Evolutionary conservation across 768 basidiomycete genomes (phyloP).

Genomic region (Tricholoma hemisulphureum): DNA sequence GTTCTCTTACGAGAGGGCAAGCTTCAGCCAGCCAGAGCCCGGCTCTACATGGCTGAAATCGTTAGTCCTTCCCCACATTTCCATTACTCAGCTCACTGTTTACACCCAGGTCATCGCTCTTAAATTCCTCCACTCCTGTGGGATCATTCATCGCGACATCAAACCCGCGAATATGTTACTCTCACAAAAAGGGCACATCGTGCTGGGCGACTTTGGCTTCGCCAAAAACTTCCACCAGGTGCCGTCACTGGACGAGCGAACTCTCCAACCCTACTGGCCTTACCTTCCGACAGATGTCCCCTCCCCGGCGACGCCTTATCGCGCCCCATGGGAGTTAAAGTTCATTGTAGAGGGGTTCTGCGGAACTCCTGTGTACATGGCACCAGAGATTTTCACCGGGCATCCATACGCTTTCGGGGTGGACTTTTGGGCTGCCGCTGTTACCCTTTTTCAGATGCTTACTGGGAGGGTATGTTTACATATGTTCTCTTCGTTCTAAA

Average conservation of each 20-base stretch:
- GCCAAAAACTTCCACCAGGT: slow-evolving; percentile 4
- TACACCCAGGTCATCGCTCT: slow-evolving; percentile 6
- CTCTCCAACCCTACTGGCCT: not conserved
- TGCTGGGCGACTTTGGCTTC: slow-evolving; percentile 11
- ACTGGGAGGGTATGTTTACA: slow-evolving; percentile 6
- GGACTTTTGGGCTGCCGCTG: slow-evolving; percentile 14
- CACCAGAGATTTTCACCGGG: slow-evolving; percentile 9
- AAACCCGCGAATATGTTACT: slow-evolving; percentile 14
- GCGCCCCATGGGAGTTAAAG: not conserved
- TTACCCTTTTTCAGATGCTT: slow-evolving; percentile 13
- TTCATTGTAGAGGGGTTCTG: slow-evolving; percentile 3
- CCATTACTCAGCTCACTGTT: not conserved
- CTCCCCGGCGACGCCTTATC: not conserved
- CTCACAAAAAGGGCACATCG: slow-evolving; percentile 10
- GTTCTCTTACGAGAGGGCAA: slow-evolving; percentile 1
- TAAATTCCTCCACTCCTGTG: slow-evolving; percentile 6
- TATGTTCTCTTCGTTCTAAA: not conserved
- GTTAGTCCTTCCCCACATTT: slow-evolving; percentile 11
- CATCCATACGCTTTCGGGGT: not conserved
- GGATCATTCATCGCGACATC: slow-evolving; percentile 13
- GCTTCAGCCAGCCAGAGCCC: slow-evolving; percentile 9
- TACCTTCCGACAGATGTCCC: not conserved
- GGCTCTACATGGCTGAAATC: slow-evolving; percentile 30
- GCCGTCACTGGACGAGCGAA: not conserved
- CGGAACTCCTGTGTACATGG: slow-evolving; percentile 14